phyloP scores from a whole-genome alignment of 352 stramenopile genomes.

The Phytophthora chlamydospora region DNA sequence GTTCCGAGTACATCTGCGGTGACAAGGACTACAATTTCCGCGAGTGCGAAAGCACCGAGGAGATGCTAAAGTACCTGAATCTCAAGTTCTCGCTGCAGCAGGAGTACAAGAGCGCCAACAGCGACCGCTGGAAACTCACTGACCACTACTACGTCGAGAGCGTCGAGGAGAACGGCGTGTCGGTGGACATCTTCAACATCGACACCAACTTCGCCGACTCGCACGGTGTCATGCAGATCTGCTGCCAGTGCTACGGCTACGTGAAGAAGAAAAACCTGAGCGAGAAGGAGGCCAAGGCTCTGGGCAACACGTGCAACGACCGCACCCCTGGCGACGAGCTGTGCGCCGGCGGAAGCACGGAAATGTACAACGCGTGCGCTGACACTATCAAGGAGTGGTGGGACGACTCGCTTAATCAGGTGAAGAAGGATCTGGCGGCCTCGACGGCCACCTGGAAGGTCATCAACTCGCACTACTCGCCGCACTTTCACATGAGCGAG shows the following conservation, averaged over 20 bases:
- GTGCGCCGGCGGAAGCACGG: constrained; percentile 65
- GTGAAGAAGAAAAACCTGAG: constrained; percentile 67
- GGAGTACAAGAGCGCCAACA: constrained; percentile 83
- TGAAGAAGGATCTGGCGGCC: constrained; percentile 69
- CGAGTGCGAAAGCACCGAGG: constrained; percentile 69
- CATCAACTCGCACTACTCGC: constrained; percentile 91
- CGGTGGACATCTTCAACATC: constrained; percentile 90
- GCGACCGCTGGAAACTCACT: constrained; percentile 76
- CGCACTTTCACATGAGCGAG: constrained; percentile 89
- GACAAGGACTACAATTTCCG: constrained; percentile 89
- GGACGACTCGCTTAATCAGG: constrained; percentile 69
- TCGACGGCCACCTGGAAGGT: constrained; percentile 88
- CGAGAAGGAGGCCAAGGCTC: constrained; percentile 50
- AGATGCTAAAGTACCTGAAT: constrained; percentile 86
- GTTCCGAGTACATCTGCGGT: constrained; percentile 85
- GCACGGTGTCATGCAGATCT: constrained; percentile 86
- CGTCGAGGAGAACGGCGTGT: constrained; percentile 78
- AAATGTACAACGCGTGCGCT: constrained; percentile 82
- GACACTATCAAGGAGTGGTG: constrained; percentile 82
- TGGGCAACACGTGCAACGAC: constrained; percentile 80
- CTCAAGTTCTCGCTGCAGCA: constrained; percentile 83
- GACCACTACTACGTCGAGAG: constrained; percentile 90
- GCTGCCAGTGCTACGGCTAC: constrained; percentile 90
- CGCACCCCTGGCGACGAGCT: constrained; percentile 64
- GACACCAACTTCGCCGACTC: constrained; percentile 89